These are phyloP conservation scores for Neofusicoccum sp. DNA, from an alignment of 2,329 filamentous ascomycete species.

Conservation along the genomic window DNA sequence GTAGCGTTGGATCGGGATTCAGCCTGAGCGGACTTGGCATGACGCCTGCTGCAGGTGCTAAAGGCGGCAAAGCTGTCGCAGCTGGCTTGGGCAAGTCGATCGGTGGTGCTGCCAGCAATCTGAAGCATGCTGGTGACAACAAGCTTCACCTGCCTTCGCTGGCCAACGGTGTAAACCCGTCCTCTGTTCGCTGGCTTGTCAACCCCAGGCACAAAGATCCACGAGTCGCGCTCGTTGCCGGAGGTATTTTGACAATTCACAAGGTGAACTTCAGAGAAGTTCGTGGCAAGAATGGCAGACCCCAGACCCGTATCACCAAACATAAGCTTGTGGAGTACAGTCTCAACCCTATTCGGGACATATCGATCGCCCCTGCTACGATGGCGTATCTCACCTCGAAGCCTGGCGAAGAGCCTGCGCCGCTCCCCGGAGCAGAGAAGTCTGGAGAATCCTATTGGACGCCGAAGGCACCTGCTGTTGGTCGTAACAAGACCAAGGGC, in stretches of 20 bases:
- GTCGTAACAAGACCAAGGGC: neutral
- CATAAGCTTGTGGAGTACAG: constrained; percentile 68
- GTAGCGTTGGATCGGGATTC: constrained; percentile 30
- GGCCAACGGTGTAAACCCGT: constrained; percentile 55
- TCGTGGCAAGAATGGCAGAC: constrained; percentile 31
- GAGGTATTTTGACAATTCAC: constrained; percentile 68
- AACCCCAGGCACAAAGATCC: constrained; percentile 49
- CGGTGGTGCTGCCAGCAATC: constrained; percentile 65
- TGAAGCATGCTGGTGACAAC: constrained; percentile 76
- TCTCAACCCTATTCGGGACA: constrained; percentile 64
- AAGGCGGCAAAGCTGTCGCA: constrained; percentile 72
- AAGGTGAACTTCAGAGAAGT: constrained; percentile 57
- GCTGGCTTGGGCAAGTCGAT: constrained; percentile 75
- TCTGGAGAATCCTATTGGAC: constrained; percentile 14
- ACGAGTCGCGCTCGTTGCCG: constrained; percentile 63
- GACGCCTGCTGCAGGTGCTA: constrained; percentile 53
- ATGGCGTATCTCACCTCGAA: constrained; percentile 34
- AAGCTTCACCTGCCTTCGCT: constrained; percentile 68
- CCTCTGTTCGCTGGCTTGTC: constrained; percentile 67
- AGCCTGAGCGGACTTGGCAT: constrained; percentile 41
- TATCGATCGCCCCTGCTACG: constrained; percentile 42
- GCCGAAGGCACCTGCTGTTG: constrained; percentile 6
- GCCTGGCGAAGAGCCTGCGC: constrained; percentile 28
- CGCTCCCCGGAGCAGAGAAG: constrained; percentile 14
- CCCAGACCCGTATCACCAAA: constrained; percentile 52